Evolutionary conservation across 2,329 filamentous ascomycete species (phyloP).

Genomic region (Trichoderma brevicompactum): DNA sequence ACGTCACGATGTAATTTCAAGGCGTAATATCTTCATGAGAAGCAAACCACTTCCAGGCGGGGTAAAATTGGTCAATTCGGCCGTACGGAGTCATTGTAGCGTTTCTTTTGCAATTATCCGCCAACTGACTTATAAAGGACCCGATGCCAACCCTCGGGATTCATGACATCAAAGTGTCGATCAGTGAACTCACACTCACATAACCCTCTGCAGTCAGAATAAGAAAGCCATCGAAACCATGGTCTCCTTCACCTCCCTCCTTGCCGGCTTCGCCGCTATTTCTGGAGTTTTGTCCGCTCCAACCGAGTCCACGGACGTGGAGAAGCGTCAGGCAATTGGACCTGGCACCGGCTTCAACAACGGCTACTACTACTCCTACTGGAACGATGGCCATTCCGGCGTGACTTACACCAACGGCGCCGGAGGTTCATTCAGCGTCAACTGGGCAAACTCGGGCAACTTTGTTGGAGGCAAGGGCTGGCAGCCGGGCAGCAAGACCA

Average conservation of each 20-base stretch:
- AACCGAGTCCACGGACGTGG: conserved; percentile 2
- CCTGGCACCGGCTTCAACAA: conserved; percentile 21
- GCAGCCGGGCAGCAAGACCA: conserved; percentile 19
- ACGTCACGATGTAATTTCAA: conserved; percentile 7
- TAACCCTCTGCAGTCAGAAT: background rate
- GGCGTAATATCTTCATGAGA: background rate
- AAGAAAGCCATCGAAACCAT: conserved; percentile 1
- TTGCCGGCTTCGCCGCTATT: conserved; percentile 16
- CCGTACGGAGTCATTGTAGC: background rate
- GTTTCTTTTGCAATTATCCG: conserved; percentile 2
- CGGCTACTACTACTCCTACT: conserved; percentile 24
- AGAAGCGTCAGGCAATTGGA: conserved; percentile 13
- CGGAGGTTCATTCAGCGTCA: conserved; percentile 19
- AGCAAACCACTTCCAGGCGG: background rate
- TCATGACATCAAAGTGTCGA: background rate
- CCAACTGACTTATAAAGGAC: conserved; percentile 5
- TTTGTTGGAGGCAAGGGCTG: conserved; percentile 27
- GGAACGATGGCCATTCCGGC: conserved; percentile 13
- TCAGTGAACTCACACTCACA: background rate
- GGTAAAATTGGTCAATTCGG: conserved; percentile 14
- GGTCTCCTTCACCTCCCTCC: conserved; percentile 20
- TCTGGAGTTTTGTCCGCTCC: conserved; percentile 17
- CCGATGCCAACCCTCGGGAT: background rate
- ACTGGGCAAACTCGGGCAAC: conserved; percentile 23
- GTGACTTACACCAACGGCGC: conserved; percentile 23